phyloP scores from a whole-genome alignment of 1,139 yeast genomes.

The Scheffersomyces insectosa region DNA sequence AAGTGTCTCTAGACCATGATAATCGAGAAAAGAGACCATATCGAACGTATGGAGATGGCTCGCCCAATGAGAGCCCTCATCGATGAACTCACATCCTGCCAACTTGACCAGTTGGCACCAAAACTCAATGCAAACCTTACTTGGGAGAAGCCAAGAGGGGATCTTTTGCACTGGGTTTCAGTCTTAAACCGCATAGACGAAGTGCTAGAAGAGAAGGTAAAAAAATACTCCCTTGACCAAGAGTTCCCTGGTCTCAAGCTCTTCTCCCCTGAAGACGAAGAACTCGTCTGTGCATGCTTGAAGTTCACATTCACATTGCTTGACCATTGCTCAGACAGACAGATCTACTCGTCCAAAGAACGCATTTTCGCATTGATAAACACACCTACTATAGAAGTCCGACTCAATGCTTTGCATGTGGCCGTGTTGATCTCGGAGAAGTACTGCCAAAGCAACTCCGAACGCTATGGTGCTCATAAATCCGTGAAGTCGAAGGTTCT shows the following conservation, averaged over 20 bases:
- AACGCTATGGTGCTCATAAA: constrained; percentile 45
- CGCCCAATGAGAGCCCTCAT: constrained; percentile 40
- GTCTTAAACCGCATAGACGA: constrained; percentile 75
- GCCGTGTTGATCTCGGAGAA: constrained; percentile 62
- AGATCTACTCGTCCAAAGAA: constrained; percentile 67
- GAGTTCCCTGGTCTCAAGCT: constrained; percentile 47
- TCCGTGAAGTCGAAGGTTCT: constrained; percentile 46
- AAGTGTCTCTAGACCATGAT: constrained; percentile 25
- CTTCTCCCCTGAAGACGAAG: constrained; percentile 48
- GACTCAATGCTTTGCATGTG: constrained; percentile 65
- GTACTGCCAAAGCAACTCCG: constrained; percentile 44
- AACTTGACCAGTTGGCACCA: constrained; percentile 32
- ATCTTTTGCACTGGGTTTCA: constrained; percentile 74
- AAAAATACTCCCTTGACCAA: constrained; percentile 54
- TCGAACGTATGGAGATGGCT: constrained; percentile 34
- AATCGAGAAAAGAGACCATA: constrained; percentile 32
- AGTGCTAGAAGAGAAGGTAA: constrained; percentile 54
- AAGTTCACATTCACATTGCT: constrained; percentile 64
- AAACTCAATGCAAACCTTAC: constrained; percentile 27
- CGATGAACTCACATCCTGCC: constrained; percentile 30
- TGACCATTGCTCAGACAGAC: constrained; percentile 69
- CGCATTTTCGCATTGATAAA: constrained; percentile 61
- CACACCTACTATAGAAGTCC: constrained; percentile 59
- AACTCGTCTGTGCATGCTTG: constrained; percentile 52
- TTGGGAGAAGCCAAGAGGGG: constrained; percentile 75